phyloP scores from a whole-genome alignment of 495 filamentous ascomycete genomes.

The Hyaloscypha variabilis region DNA sequence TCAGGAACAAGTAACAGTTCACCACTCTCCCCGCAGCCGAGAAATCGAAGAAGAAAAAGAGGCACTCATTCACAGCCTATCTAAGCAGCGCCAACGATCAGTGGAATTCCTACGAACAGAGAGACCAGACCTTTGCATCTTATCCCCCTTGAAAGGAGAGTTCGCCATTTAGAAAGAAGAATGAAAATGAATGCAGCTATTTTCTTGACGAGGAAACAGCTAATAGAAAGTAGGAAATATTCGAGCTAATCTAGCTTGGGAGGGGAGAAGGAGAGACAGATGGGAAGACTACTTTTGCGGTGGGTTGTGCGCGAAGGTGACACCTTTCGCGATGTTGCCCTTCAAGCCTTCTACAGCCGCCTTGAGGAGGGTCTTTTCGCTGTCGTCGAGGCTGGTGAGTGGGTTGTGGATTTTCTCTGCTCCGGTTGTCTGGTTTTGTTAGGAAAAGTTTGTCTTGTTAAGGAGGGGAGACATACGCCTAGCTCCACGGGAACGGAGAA shows the following conservation, averaged over 20 bases:
- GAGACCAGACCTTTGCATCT: not conserved
- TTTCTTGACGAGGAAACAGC: not conserved
- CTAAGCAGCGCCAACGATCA: conserved; percentile 35
- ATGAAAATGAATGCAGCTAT: conserved; percentile 19
- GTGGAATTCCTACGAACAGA: conserved; percentile 28
- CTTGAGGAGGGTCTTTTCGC: conserved; percentile 87
- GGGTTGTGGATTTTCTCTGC: conserved; percentile 81
- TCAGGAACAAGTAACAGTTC: conserved; percentile 21
- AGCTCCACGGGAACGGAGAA: conserved; percentile 96
- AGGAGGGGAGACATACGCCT: conserved; percentile 64
- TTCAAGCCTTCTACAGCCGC: conserved; percentile 73
- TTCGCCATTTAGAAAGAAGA: conserved; percentile 5
- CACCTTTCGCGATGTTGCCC: conserved; percentile 91
- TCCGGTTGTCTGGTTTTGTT: conserved; percentile 65
- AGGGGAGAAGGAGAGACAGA: conserved; percentile 15
- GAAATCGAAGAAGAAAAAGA: conserved; percentile 11
- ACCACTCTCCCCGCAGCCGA: conserved; percentile 9
- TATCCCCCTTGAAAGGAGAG: conserved; percentile 5
- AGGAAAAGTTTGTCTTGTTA: conserved; percentile 18
- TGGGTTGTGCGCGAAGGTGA: conserved; percentile 85
- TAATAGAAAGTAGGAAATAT: not conserved
- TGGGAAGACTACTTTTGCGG: conserved; percentile 65
- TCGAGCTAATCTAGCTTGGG: conserved; percentile 5
- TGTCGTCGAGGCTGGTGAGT: conserved; percentile 68
- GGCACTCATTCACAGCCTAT: conserved; percentile 30